Base-by-base conservation (phyloP, 208 protist genomes). In the Sergeia podlipaevii region DNA sequence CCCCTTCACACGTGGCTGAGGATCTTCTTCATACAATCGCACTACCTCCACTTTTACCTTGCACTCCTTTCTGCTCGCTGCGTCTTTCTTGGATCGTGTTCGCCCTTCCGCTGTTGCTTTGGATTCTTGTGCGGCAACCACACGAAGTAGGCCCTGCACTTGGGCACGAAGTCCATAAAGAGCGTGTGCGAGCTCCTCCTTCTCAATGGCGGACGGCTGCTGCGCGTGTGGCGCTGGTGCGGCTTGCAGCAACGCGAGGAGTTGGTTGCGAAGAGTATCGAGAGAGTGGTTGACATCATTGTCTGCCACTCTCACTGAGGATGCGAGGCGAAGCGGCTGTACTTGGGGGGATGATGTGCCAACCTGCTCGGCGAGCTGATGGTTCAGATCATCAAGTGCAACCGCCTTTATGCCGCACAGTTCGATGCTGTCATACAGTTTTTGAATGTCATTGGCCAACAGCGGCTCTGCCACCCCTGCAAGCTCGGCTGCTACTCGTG, bases 291-390 rank as follows among this genome's bases (percentile, higher is more conserved):
- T 4, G 26, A 21, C 7, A 27, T 7, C n/a, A n/a, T n/a, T n/a
- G n/a, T n/a, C n/a, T n/a, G n/a, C n/a, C n/a, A n/a, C n/a, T n/a
- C n/a, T n/a, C n/a, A n/a, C n/a, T n/a, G n/a, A n/a, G n/a, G n/a
- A n/a, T n/a, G n/a, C n/a, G n/a, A n/a, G n/a, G n/a, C n/a, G n/a
- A n/a, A n/a, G n/a, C n/a, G n/a, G n/a, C n/a, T n/a, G n/a, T n/a
- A n/a, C n/a, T n/a, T n/a, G n/a, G n/a, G n/a, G n/a, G n/a, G n/a
- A n/a, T n/a, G n/a, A n/a, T n/a, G n/a, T n/a, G n/a, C n/a, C n/a
- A n/a, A n/a, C n/a, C n/a, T n/a, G n/a, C n/a, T 82, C 74, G 21
- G 57, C 41, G 15, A 91, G 56, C 39, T 85, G 76, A 32, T 80
- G 76, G 2, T 70, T 62, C n/a, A 85, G 53, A 28, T 78, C 67